Base-by-base conservation (phyloP, 192 early-diverging fungal species). In the Linnemannia schmuckeri region DNA sequence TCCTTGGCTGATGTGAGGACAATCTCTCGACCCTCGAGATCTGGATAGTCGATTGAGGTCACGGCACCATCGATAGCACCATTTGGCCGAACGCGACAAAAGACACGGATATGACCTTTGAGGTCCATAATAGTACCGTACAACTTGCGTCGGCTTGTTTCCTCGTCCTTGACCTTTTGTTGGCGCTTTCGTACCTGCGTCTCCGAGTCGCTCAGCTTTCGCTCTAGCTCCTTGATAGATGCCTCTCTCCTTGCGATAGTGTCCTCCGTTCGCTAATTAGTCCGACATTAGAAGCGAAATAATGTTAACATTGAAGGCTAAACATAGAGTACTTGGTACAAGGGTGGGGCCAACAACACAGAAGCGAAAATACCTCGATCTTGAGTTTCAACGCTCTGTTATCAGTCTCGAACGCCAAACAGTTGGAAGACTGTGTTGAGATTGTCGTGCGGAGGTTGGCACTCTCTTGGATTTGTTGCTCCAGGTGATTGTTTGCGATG, bases 391-490 rank as follows among this genome's bases (percentile, higher is more conserved):
- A 35, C 8, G n/a, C 73, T 18, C 73, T 20, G 47, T 74, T 74
- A 5, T 74, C 73, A 20, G 40, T 49, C 73, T 74, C 73, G 27
- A 30, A 74, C n/a, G 73, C 7, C 27, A 74, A 27, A 33, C 73
- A 52, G 33, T 27, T 44, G 6, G 73, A 52, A 6, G 73, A 74
- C n/a, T 74, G 73, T 5, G 41, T 74, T 15, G 73, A 54, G 46
- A 74, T 74, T 38, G 73, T 47, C 40, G 44, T 22, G 18, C 73
- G 73, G 42, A 74, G 73, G 30, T 38, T 52, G 22, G 46, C 30
- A 20, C 47, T 54, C 47, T 74, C 73, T 22, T 74, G 44, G 40
- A 49, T 27, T 33, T 74, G 73, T 18, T 74, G 73, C 30, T 74
- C 73, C 24, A 52, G 33, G 1, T 52, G 73, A 33, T 38, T 35